Percentiles rank a stretch among this genome's conserved stretches.
Evolutionary conservation across 2,329 filamentous ascomycete genomes (phyloP).

Genomic region (Cladorrhinum sp.): DNA sequence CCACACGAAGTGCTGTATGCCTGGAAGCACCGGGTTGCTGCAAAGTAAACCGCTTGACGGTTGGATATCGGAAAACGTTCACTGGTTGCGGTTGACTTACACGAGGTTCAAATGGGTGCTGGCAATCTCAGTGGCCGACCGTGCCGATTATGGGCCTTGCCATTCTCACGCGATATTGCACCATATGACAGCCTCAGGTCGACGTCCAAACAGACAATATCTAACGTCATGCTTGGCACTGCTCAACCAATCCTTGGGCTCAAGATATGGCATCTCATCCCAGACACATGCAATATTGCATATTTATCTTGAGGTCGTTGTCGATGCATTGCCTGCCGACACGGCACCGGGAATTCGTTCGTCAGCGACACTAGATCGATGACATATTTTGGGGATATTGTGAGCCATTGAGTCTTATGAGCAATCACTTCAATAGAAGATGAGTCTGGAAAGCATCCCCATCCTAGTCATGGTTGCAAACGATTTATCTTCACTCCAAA

Average conservation of each 20-base stretch:
- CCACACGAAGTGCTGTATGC: background rate
- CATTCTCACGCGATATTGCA: constrained; percentile 24
- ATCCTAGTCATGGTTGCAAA: no score
- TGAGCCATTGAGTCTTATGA: background rate
- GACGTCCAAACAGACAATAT: background rate
- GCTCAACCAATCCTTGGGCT: background rate
- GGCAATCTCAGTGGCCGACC: constrained; percentile 4
- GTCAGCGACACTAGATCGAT: background rate
- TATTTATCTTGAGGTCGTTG: background rate
- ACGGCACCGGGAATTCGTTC: background rate
- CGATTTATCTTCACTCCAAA: no score
- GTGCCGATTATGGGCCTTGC: constrained; percentile 6
- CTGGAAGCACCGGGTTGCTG: background rate
- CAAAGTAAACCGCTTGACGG: background rate
- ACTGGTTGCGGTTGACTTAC: background rate
- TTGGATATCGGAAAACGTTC: background rate
- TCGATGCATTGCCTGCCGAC: background rate
- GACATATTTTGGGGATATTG: background rate
- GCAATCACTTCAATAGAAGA: no score
- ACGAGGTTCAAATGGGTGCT: background rate
- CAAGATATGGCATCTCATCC: background rate
- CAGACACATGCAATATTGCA: constrained; percentile 1
- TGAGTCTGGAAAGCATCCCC: no score
- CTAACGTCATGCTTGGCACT: constrained; percentile 6
- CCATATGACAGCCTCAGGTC: constrained; percentile 6